Evolutionary conservation across 129 eudicot species (phyloP).

Genomic region (Lactuca sativa): DNA sequence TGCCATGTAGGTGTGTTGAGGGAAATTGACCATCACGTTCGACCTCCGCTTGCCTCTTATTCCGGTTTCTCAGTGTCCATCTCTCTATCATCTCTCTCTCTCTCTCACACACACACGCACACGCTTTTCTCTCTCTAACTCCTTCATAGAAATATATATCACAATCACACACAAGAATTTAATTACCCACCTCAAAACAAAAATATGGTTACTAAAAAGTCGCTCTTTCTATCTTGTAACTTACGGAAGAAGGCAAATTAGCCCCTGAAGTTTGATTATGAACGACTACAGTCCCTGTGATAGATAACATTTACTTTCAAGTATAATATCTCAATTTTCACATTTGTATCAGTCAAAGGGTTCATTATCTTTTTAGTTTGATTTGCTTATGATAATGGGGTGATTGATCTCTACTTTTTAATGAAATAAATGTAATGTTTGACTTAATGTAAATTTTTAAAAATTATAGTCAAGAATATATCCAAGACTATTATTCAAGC

Average conservation of each 20-base stretch:
- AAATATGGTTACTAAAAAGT: slow-evolving; percentile 12
- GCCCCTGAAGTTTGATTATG: background rate
- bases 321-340: background rate
- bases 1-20: slow-evolving; percentile 27
- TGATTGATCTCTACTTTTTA: background rate
- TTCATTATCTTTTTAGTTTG: background rate
- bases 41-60: slow-evolving; percentile 37
- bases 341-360: background rate
- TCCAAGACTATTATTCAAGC: background rate
- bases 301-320: background rate
- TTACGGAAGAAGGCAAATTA: background rate
- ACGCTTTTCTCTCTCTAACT: slow-evolving; percentile 16
- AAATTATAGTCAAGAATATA: background rate
- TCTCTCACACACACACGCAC: slow-evolving; percentile 8
- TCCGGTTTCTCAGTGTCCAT: slow-evolving; percentile 30
- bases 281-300: background rate
- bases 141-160: background rate
- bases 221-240: background rate
- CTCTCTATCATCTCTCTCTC: background rate
- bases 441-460: background rate
- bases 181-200: slow-evolving; percentile 11
- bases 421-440: background rate
- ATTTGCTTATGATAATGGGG: background rate
- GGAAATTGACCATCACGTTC: slow-evolving; percentile 51
- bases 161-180: slow-evolving; percentile 3